These are phyloP conservation scores for Malassezia globosa DNA, from an alignment of 1,284 basidiomycete genomes.

Conservation along the genomic window DNA sequence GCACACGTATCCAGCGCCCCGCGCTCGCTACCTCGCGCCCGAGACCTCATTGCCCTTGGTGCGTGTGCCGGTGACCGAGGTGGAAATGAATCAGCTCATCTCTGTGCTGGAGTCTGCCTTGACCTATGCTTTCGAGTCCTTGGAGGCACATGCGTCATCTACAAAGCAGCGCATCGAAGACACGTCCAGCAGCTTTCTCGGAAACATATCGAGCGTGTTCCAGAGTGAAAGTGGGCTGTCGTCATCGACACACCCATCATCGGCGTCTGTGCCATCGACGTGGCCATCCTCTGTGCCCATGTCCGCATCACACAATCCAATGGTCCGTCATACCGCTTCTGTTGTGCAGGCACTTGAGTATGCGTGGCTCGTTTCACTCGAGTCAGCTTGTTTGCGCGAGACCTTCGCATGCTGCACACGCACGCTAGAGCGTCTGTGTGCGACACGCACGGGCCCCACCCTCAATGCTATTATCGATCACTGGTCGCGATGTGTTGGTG, in stretches of 20 bases:
- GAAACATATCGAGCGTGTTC: slow-evolving; percentile 34
- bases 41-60: neutral
- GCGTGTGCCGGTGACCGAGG: neutral
- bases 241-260: too few relatives aligned
- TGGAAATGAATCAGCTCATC: slow-evolving; percentile 3
- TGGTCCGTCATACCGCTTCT: slow-evolving; percentile 14
- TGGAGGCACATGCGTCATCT: too few relatives aligned
- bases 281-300: neutral
- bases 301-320: neutral
- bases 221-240: slow-evolving; percentile 19
- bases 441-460: slow-evolving; percentile 64
- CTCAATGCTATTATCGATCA: slow-evolving; percentile 69
- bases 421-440: slow-evolving; percentile 68
- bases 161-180: too few relatives aligned
- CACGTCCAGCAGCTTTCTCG: slow-evolving; percentile 40
- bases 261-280: too few relatives aligned
- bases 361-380: slow-evolving; percentile 20
- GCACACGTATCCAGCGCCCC: neutral
- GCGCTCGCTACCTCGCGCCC: neutral
- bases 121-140: neutral
- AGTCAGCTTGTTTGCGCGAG: neutral
- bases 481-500: slow-evolving; percentile 52
- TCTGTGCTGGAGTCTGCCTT: slow-evolving; percentile 6
- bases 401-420: neutral
- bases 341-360: slow-evolving; percentile 26